phyloP scores from a whole-genome alignment of 805 yeast genomes.

The Metschnikowia borealis region DNA sequence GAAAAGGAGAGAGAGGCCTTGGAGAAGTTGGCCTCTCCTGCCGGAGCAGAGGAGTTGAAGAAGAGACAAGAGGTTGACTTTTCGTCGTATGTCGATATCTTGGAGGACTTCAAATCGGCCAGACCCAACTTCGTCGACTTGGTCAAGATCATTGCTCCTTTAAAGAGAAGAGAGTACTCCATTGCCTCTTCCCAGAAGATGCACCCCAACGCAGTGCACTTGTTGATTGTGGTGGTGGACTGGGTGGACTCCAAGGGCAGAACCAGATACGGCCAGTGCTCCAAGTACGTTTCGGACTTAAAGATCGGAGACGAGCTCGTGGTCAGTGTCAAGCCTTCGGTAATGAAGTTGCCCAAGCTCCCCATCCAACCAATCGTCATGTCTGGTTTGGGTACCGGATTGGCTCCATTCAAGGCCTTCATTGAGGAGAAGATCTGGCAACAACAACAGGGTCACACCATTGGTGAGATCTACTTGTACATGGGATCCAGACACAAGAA shows the following conservation, averaged over 20 bases:
- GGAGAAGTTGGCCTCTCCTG: conserved; percentile 63
- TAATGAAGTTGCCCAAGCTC: conserved; percentile 89
- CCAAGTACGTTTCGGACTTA: conserved; percentile 81
- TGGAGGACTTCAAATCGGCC: conserved; percentile 75
- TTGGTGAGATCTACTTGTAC: conserved; percentile 84
- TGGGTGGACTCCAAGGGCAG: conserved; percentile 88
- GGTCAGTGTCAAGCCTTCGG: conserved; percentile 93
- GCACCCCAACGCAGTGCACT: conserved; percentile 87
- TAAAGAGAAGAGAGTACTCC: conserved; percentile 96
- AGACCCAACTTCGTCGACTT: conserved; percentile 71
- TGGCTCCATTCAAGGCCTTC: conserved; percentile 97
- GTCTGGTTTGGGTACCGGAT: conserved; percentile 97
- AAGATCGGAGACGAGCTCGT: conserved; percentile 78
- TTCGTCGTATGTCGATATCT: conserved; percentile 74
- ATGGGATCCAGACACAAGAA: conserved; percentile 93
- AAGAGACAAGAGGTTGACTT: conserved; percentile 80
- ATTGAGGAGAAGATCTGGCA: conserved; percentile 95
- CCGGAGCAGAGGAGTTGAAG: conserved; percentile 83
- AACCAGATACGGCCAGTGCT: conserved; percentile 88
- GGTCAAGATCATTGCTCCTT: conserved; percentile 70
- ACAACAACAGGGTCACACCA: conserved; percentile 77
- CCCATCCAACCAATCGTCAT: conserved; percentile 87
- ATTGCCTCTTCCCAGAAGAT: conserved; percentile 93
- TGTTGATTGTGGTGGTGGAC: conserved; percentile 91
- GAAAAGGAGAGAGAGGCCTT: conserved; percentile 61